These are phyloP conservation scores for Vitis riparia DNA, from an alignment of 164 flowering plant species.

Conservation along the genomic window DNA sequence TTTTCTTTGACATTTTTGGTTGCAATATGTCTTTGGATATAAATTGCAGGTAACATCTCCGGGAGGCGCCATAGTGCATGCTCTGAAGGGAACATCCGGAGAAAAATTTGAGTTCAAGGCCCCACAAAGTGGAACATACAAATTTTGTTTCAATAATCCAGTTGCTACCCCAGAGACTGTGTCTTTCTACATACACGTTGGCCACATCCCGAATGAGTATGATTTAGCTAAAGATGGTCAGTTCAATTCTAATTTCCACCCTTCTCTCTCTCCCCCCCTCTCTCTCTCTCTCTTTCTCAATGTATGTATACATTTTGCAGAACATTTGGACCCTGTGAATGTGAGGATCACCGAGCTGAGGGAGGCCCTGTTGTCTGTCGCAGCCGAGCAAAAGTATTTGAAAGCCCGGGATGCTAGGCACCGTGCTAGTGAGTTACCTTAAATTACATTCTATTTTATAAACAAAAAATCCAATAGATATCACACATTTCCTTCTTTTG, in stretches of 20 bases:
- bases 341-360: slow-evolving; percentile 14
- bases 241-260: background rate
- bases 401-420: background rate
- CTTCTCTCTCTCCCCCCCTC: background rate
- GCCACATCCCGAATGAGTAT: slow-evolving; percentile 24
- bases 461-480: too few relatives aligned
- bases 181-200: slow-evolving; percentile 27
- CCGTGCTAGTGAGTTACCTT: too few relatives aligned
- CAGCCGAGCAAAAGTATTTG: slow-evolving; percentile 16
- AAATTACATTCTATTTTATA: too few relatives aligned
- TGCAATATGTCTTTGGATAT: background rate
- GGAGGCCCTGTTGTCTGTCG: slow-evolving; percentile 16
- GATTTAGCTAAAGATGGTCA: slow-evolving; percentile 25
- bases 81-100: slow-evolving; percentile 19
- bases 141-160: slow-evolving; percentile 24
- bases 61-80: slow-evolving; percentile 11
- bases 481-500: too few relatives aligned
- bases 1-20: background rate
- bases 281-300: background rate
- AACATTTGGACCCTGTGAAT: slow-evolving; percentile 20
- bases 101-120: slow-evolving; percentile 23
- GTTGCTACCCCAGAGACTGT: slow-evolving; percentile 16
- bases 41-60: slow-evolving; percentile 21
- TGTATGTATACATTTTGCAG: background rate
- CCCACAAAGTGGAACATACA: slow-evolving; percentile 19